These are phyloP conservation scores for Hirsutella rhossiliensis DNA, from an alignment of 2,329 filamentous ascomycete species.

Conservation along the genomic window DNA sequence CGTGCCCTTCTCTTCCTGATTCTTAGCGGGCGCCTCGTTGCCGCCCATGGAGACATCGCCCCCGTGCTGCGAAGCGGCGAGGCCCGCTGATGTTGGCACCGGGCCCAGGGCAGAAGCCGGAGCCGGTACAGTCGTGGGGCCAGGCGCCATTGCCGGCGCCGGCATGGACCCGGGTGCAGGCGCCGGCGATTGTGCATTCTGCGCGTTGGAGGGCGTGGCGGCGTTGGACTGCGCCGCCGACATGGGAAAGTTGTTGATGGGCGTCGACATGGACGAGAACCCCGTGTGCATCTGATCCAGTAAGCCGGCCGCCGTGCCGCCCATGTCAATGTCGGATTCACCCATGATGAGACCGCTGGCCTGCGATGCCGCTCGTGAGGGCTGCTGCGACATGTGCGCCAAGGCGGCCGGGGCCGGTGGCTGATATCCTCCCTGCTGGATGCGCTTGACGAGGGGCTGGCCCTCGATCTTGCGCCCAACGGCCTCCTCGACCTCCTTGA, in stretches of 20 bases:
- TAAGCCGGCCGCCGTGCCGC: conserved; percentile 49
- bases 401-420: conserved; percentile 33
- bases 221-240: conserved; percentile 43
- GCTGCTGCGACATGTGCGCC: conserved; percentile 35
- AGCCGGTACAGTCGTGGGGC: background rate
- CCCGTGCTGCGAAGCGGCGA: conserved; percentile 6
- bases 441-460: conserved; percentile 53
- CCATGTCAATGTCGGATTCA: conserved; percentile 55
- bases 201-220: conserved; percentile 40
- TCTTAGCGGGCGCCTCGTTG: conserved; percentile 24
- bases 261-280: conserved; percentile 47
- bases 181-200: conserved; percentile 33
- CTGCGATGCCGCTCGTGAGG: conserved; percentile 43
- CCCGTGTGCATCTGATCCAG: conserved; percentile 58
- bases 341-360: conserved; percentile 42
- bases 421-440: conserved; percentile 69
- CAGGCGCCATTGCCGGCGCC: background rate
- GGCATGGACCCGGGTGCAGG: conserved; percentile 4
- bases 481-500: conserved; percentile 59
- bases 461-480: conserved; percentile 55
- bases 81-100: background rate
- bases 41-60: conserved; percentile 40
- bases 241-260: conserved; percentile 46
- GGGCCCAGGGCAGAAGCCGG: conserved; percentile 1
- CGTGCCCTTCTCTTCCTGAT: conserved; percentile 20